Base-by-base conservation (phyloP, 352 stramenopile genomes). In the Phytophthora cactorum region DNA sequence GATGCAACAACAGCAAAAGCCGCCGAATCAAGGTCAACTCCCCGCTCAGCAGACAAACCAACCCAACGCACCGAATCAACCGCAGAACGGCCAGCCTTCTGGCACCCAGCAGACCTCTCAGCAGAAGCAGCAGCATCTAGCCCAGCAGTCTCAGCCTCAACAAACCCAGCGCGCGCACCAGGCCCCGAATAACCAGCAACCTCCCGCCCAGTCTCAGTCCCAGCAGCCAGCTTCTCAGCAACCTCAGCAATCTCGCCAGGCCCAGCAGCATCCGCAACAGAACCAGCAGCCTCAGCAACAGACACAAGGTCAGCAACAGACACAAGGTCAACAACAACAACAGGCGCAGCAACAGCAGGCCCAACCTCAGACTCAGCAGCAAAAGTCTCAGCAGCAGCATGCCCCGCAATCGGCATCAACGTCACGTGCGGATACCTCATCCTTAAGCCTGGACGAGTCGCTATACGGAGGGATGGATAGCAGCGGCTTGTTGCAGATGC, bases 401-500 rank as follows among this genome's bases (percentile, higher is more conserved):
- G 45, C 15, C 4, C 68, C 66, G 22, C 34, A 36, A 51, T 34
- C 45, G 14, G 38, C 59, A 32, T 29, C 62, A 43, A 65, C 66
- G 43, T 75, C 69, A 39, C 75, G 75, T 17, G 63, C 53, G 15
- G 78, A 90, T 51, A 82, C 74, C 29, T 75, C 82, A 14, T 81
- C 81, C 14, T 68, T 89, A 52, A 78, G 58, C 15, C 65, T 91
- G 39, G 83, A 91, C 57, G 81, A 91, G 38, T 82, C 72, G 15
- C 52, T 89, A 11, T 91, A 90, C 38, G 70, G 71, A 31, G 75
- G 76, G 31, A 89, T 89, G 81, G 81, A 91, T 52, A 78, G 45
- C 63, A 60, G 70, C 49, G 75, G 68, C 32, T 53, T 88, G 56
- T 41, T 90, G 56, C 81, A 88, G 59, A 88, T 91, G 81, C 74